Evolutionary conservation across 352 stramenopile genomes (phyloP).

Genomic region (Globisporangium heterothallicum): DNA sequence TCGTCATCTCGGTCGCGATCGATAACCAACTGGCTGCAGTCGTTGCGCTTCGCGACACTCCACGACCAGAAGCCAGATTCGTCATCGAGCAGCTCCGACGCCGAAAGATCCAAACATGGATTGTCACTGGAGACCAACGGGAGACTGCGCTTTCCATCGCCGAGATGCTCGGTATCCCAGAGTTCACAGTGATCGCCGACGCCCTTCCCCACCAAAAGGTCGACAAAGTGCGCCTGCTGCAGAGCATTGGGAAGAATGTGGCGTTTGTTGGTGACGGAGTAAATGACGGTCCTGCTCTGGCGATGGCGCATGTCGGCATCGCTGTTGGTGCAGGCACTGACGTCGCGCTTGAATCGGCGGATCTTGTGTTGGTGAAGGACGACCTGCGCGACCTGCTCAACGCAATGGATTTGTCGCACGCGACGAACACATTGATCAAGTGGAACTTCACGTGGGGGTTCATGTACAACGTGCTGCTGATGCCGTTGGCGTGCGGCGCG

Average conservation of each 20-base stretch:
- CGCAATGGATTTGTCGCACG: slow-evolving; percentile 46
- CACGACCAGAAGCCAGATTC: slow-evolving; percentile 40
- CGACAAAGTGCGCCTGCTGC: slow-evolving; percentile 62
- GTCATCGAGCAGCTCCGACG: slow-evolving; percentile 51
- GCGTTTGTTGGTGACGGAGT: slow-evolving; percentile 74
- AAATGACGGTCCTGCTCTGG: slow-evolving; percentile 67
- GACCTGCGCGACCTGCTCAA: slow-evolving; percentile 65
- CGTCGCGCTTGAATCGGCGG: slow-evolving; percentile 62
- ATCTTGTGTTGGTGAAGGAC: slow-evolving; percentile 73
- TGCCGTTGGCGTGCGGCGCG: slow-evolving; percentile 65
- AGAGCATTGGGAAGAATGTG: slow-evolving; percentile 64
- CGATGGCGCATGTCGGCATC: slow-evolving; percentile 61
- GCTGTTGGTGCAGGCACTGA: slow-evolving; percentile 62
- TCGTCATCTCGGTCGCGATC: slow-evolving; percentile 56
- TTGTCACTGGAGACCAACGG: slow-evolving; percentile 72
- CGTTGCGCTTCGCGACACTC: slow-evolving; percentile 46
- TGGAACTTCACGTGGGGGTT: slow-evolving; percentile 75
- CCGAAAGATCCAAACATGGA: slow-evolving; percentile 60
- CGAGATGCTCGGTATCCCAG: slow-evolving; percentile 37
- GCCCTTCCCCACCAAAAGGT: slow-evolving; percentile 74
- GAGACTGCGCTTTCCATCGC: slow-evolving; percentile 54
- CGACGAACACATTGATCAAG: slow-evolving; percentile 64
- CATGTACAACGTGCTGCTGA: slow-evolving; percentile 71
- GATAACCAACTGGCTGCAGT: slow-evolving; percentile 45
- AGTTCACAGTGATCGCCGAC: slow-evolving; percentile 55